Conservation (phyloP, 805 yeast genomes). For the Blastobotrys mokoenaii region DNA sequence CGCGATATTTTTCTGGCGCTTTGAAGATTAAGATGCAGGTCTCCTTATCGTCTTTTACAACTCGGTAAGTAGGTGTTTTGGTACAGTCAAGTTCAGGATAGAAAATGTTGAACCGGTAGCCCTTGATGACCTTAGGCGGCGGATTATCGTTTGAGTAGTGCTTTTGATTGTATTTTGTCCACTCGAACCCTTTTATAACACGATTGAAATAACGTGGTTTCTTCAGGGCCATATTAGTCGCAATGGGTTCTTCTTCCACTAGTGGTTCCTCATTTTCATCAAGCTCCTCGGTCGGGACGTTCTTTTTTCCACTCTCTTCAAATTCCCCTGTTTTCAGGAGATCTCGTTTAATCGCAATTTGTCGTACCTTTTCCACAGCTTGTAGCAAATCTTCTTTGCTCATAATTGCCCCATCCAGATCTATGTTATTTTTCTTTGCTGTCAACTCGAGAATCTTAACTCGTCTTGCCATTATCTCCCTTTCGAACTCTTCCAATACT, state of each 20-base stretch:
- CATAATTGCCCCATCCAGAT: background rate
- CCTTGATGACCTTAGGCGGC: conserved; percentile 31
- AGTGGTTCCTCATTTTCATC: background rate
- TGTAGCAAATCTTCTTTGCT: background rate
- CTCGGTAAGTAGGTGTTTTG: conserved; percentile 25
- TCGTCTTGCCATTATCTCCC: conserved; percentile 8
- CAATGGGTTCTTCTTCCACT: no score
- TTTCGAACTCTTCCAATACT: conserved; percentile 9
- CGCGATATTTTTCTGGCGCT: conserved; percentile 29
- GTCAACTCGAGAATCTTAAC: conserved; percentile 1
- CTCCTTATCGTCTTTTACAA: conserved; percentile 18
- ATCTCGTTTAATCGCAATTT: background rate
- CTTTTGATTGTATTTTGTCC: conserved; percentile 30
- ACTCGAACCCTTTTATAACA: conserved; percentile 29
- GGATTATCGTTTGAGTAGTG: conserved; percentile 29
- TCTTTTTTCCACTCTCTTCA: background rate
- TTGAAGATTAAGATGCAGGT: conserved; percentile 26
- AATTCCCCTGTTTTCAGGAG: background rate
- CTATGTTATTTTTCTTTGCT: background rate
- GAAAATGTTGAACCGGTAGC: conserved; percentile 29
- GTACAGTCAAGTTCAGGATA: conserved; percentile 26
- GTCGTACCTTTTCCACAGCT: background rate
- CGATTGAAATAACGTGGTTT: conserved; percentile 25
- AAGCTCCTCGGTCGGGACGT: background rate
- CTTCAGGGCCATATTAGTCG: conserved; percentile 8